A percentile compares a stretch with the other conserved stretches of the same genome.
These are phyloP conservation scores for Babesia ovis DNA, from an alignment of 169 alveolate species.

Conservation along the genomic window DNA sequence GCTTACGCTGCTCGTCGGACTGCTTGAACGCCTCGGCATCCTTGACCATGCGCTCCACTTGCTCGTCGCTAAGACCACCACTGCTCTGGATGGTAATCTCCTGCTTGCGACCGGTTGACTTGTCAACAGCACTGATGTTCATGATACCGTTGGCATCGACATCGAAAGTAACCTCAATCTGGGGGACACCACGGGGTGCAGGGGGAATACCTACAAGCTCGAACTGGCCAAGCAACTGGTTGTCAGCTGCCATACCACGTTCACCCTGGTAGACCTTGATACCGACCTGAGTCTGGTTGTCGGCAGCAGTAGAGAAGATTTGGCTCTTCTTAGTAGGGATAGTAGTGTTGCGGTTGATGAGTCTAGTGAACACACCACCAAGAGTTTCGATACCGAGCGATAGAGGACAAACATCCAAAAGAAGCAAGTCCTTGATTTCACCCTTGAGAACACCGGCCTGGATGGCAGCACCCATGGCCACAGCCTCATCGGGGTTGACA, in stretches of 20 bases:
- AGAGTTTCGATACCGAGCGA: slow-evolving; percentile 96
- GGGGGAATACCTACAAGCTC: slow-evolving; percentile 97
- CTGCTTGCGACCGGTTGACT: slow-evolving; percentile 94
- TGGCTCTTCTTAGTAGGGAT: slow-evolving; percentile 98
- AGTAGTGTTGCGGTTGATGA: slow-evolving; percentile 97
- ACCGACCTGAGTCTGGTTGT: slow-evolving; percentile 96
- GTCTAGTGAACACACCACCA: slow-evolving; percentile 95
- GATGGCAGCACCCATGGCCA: slow-evolving; percentile 99
- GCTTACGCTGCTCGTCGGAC: slow-evolving; percentile 92
- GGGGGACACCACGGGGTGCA: slow-evolving; percentile 97
- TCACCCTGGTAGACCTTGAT: slow-evolving; percentile 99
- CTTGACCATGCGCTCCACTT: slow-evolving; percentile 94
- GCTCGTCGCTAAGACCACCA: slow-evolving; percentile 92
- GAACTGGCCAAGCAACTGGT: slow-evolving; percentile 96
- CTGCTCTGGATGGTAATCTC: slow-evolving; percentile 94
- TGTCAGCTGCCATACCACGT: slow-evolving; percentile 97
- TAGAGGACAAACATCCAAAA: slow-evolving; percentile 95
- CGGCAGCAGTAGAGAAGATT: slow-evolving; percentile 97
- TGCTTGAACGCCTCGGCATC: slow-evolving; percentile 95
- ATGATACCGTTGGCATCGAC: slow-evolving; percentile 98
- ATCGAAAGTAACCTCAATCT: slow-evolving; percentile 95
- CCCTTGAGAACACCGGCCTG: slow-evolving; percentile 98
- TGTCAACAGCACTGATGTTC: slow-evolving; percentile 96
- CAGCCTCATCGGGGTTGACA: slow-evolving; percentile 99
- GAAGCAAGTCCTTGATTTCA: slow-evolving; percentile 93